Evolutionary conservation across 352 stramenopile genomes (phyloP), one percentile per base, ranked within the genome.

Genomic region (Phytopythium aichiense): DNA sequence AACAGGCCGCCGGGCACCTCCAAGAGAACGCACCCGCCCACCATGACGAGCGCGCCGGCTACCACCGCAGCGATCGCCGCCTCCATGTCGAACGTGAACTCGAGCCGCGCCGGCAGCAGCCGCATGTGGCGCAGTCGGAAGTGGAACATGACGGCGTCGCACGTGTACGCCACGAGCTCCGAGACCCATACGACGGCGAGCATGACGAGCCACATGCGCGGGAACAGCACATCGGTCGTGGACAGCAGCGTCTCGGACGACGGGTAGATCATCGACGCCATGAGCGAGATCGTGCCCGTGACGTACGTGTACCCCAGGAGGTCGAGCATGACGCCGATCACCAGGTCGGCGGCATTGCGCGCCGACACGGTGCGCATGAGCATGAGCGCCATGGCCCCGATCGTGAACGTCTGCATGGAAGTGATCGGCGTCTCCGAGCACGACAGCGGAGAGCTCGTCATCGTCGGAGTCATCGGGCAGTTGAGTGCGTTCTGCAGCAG

Each of bases 151-250:
- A 88, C 51, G 8, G 69, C 72, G 38, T 86, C 73, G 52, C 79
- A 88, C 25, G 59, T 87, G 74, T 98, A 99, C 11, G 94, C 95
- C 46, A 92, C 93, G 0, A 98, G 94, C 72, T 98, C 96, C 33
- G 87, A 91, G 49, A 69, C 76, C 82, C 82, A 92, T 13, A 92
- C 77, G 31, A 92, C 82, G 38, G 89, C 77, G 43, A 92, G 66
- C 46, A 81, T 74, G 12, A 92, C 87, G 25, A 89, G 72, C 40
- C 87, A 64, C 63, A 87, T 87, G 42, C 82, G 79, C 38, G 84
- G 84, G 4, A 73, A 72, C 30, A 79, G 69, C 5, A 79, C 58
- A 1, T 58, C 76, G 68, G 53, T 88, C 76, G 31, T 88, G 68
- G 57, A 88, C 81, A 13, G 75, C 74, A 23, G 86, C 68, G 56